phyloP scores from a whole-genome alignment of 306 rosid species.

The Prunus campanulata region DNA sequence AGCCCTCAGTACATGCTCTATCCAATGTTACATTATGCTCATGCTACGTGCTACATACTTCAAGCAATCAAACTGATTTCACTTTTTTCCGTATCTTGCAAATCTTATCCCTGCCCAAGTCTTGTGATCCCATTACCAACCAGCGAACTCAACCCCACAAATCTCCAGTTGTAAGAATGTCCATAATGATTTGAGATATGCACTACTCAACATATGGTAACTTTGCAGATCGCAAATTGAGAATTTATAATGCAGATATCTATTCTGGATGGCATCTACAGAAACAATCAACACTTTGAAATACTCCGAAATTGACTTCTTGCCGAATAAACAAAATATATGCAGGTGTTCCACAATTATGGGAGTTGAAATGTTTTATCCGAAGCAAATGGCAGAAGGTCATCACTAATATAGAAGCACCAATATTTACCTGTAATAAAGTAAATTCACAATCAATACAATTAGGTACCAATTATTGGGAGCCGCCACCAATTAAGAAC shows the following conservation, averaged over 20 bases:
- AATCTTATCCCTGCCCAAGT: constrained; percentile 19
- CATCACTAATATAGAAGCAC: constrained; percentile 48
- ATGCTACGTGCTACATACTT: constrained; percentile 16
- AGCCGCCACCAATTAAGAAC: not conserved
- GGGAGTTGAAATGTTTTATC: constrained; percentile 30
- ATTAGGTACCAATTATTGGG: constrained; percentile 13
- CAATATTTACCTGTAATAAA: constrained; percentile 69
- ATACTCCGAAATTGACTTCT: constrained; percentile 52
- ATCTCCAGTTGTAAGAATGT: constrained; percentile 35
- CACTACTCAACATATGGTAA: constrained; percentile 30
- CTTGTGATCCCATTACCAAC: constrained; percentile 21
- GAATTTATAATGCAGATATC: constrained; percentile 45
- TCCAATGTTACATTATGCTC: not conserved
- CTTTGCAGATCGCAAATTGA: constrained; percentile 32
- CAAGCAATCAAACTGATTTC: not conserved
- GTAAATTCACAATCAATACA: constrained; percentile 3
- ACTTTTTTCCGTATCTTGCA: constrained; percentile 18
- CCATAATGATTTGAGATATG: constrained; percentile 28
- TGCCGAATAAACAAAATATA: constrained; percentile 39
- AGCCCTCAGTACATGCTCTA: constrained; percentile 17
- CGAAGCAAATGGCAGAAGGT: constrained; percentile 48
- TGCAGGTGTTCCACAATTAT: constrained; percentile 29
- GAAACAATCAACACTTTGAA: constrained; percentile 45
- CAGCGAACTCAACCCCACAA: constrained; percentile 23
- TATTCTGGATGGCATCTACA: constrained; percentile 45